These are phyloP conservation scores for Monosporascus sp. DNA, from an alignment of 2,329 filamentous ascomycete species.

Conservation along the genomic window DNA sequence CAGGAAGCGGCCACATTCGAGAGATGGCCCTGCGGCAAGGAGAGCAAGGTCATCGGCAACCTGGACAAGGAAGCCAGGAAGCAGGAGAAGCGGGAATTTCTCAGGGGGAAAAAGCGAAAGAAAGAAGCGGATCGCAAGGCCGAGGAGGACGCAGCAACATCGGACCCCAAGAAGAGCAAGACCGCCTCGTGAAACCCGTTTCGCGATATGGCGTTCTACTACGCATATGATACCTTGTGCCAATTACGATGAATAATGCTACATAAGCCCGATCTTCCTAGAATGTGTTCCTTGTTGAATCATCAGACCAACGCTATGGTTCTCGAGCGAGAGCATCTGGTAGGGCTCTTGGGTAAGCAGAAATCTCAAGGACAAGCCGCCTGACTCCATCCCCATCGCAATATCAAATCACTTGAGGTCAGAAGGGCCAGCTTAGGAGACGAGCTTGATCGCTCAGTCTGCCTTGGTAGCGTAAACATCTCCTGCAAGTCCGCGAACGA, in stretches of 20 bases:
- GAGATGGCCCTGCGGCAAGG: conserved; percentile 58
- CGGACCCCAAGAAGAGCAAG: conserved; percentile 19
- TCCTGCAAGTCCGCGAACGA: too few species aligned
- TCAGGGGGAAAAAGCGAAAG: conserved; percentile 42
- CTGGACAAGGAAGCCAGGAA: conserved; percentile 51
- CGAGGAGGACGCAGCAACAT: conserved; percentile 10
- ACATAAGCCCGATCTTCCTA: neutral
- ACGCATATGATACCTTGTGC: conserved; percentile 10
- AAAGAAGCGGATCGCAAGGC: conserved; percentile 21
- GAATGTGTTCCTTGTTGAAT: neutral
- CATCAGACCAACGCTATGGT: neutral
- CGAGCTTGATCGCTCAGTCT: too few species aligned
- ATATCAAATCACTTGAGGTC: too few species aligned
- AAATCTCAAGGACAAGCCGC: too few species aligned
- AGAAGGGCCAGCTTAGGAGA: too few species aligned
- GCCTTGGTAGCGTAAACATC: too few species aligned
- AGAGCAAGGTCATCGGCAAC: conserved; percentile 47
- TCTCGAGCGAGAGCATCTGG: too few species aligned
- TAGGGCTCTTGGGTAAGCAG: too few species aligned
- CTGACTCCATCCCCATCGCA: too few species aligned
- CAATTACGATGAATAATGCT: neutral
- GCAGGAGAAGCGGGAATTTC: conserved; percentile 50
- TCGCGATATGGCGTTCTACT: neutral
- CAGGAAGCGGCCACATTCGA: conserved; percentile 67
- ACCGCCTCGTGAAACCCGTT: conserved; percentile 3